phyloP scores from a whole-genome alignment of 2,329 filamentous ascomycete species.

The Hypoxylon sp. region DNA sequence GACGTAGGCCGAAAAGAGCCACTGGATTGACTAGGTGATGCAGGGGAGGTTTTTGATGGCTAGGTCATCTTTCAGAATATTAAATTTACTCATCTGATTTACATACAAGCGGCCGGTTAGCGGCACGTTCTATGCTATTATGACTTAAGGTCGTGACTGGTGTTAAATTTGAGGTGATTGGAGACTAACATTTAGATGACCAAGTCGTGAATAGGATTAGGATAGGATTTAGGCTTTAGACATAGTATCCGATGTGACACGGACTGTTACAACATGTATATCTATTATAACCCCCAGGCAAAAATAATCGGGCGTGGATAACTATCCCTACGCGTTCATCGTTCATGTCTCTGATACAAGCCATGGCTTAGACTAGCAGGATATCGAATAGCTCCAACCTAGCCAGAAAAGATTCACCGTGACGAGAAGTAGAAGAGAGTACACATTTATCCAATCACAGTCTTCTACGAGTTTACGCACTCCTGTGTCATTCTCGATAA shows the following conservation, averaged over 20 bases:
- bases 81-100: neutral
- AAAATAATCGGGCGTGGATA: neutral
- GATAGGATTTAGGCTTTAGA: neutral
- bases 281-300: neutral
- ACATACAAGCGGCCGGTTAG: neutral
- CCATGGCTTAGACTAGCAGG: neutral
- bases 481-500: neutral
- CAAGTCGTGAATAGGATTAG: neutral
- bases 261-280: neutral
- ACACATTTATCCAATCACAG: neutral
- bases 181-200: neutral
- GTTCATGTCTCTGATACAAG: neutral
- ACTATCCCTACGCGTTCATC: neutral
- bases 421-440: neutral
- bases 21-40: neutral
- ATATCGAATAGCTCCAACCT: neutral
- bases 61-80: neutral
- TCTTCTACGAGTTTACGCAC: neutral
- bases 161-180: neutral
- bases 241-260: neutral
- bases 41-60: neutral
- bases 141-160: neutral
- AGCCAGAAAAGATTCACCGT: neutral
- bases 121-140: neutral
- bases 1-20: neutral